Evolutionary conservation across 768 basidiomycete species (phyloP).

Genomic region (Nidularia pulvinata): DNA sequence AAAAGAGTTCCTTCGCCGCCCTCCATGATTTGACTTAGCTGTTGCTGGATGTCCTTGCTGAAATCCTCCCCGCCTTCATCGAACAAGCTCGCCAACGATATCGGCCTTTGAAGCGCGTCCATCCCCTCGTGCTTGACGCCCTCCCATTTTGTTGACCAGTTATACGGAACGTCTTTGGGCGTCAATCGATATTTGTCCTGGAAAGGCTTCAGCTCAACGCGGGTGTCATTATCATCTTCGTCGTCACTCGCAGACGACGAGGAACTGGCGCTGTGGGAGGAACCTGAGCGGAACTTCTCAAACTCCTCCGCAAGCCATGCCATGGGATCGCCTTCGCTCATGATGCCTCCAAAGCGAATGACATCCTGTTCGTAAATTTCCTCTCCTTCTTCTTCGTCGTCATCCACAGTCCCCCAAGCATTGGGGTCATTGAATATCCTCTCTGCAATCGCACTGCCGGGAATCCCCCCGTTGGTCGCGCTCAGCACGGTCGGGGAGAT

Average conservation of each 20-base stretch:
- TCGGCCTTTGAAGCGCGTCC: constrained; percentile 16
- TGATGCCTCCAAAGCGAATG: not conserved
- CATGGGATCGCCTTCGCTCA: constrained; percentile 11
- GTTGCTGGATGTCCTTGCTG: constrained; percentile 21
- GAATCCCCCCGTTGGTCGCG: constrained; percentile 22
- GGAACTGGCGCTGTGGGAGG: constrained; percentile 12
- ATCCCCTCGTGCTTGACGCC: constrained; percentile 6
- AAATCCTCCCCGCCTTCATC: constrained; percentile 16
- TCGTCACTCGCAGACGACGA: constrained; percentile 9
- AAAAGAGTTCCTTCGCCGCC: constrained; percentile 11
- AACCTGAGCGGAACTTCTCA: constrained; percentile 16
- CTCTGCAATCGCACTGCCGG: constrained; percentile 38
- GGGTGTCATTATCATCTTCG: constrained; percentile 1
- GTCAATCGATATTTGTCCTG: not conserved
- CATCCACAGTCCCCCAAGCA: constrained; percentile 33
- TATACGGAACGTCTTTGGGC: not conserved
- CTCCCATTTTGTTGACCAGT: constrained; percentile 10
- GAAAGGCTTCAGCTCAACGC: constrained; percentile 4
- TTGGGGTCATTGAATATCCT: constrained; percentile 40
- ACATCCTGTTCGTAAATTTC: constrained; percentile 3
- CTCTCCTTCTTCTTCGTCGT: constrained; percentile 19
- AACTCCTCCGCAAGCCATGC: constrained; percentile 32
- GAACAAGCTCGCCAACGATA: constrained; percentile 22
- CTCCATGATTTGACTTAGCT: constrained; percentile 23
- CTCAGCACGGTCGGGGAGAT: constrained; percentile 26